Percentiles rank a stretch among this genome's conserved stretches.
phyloP scores from a whole-genome alignment of 176 grass and related monocot species.

The Carex parvula region DNA sequence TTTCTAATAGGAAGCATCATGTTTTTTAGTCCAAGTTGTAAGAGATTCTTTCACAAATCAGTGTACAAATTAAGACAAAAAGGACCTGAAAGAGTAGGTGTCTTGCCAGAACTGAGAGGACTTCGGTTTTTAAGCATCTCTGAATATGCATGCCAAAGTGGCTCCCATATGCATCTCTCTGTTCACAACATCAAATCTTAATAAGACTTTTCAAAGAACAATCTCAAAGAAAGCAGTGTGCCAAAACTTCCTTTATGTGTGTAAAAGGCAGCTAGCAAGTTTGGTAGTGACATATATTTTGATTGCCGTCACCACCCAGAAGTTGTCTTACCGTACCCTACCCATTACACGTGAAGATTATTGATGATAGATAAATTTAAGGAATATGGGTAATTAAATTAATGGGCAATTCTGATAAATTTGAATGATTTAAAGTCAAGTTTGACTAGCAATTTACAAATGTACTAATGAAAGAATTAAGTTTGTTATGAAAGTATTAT shows the following conservation, averaged over 20 bases:
- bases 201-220: not conserved
- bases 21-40: not conserved
- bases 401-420: not conserved
- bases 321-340: not conserved
- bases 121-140: slow-evolving; percentile 36
- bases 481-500: not conserved
- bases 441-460: not conserved
- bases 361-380: not conserved
- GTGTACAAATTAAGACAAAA: not conserved
- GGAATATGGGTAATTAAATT: not conserved
- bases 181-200: not conserved
- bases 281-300: not conserved
- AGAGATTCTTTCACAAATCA: not conserved
- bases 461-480: not conserved
- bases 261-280: not conserved
- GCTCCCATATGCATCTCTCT: slow-evolving; percentile 35
- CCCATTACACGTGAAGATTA: not conserved
- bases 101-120: slow-evolving; percentile 13
- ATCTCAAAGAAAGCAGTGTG: not conserved
- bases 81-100: slow-evolving; percentile 29
- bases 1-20: not conserved
- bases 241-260: not conserved
- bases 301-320: not conserved
- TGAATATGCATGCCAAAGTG: slow-evolving; percentile 30
- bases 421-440: not conserved